Evolutionary conservation across 202 grass and related monocot species (phyloP), one percentile per base, ranked within the genome.

Genomic region (Elaeis oleifera): DNA sequence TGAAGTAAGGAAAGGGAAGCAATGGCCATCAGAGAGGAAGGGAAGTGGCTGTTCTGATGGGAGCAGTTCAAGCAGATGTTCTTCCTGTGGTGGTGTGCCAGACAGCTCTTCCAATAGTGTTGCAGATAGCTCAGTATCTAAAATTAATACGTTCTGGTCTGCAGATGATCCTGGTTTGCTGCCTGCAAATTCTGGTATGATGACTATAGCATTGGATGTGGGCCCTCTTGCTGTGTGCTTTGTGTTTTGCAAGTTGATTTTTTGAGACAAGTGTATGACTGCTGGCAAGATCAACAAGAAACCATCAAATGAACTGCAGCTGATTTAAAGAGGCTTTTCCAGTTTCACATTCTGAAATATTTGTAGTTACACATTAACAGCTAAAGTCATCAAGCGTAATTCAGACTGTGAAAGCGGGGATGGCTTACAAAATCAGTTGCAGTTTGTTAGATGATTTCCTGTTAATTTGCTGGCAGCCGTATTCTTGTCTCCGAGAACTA

Each of bases 61-160:
- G 55, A 83, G 70, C 57, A 88, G 77, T 79, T 90, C 78, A 68
- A 87, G 83, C 61, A 67, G 77, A 73, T 84, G 74, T 62, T 84
- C 79, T 71, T 81, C 83, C 51, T 67, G 51, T 56, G 80, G 48
- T 72, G 71, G 72, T 48, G 69, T 72, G 15, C 80, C 63, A 66
- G 74, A 76, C 58, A 76, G 78, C 59, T 89, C 83, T 18, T 73
- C 68, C 80, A 84, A 69, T 73, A 75, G 71, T 63, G 68, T 64
- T 78, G 56, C 64, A 26, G 69, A 82, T 58, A 64, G 68, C 60
- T 84, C 67, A 53, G 25, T 59, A 70, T 61, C 52, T 59, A 71
- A 78, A 63, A 83, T 28, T 64, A 72, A 28, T 58, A 49, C 36
- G 3, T 44, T 44, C 36, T 44, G 11, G 36, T 44, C 8, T 44